Percentiles rank a stretch among this genome's conserved stretches.
Evolutionary conservation across 441 rosid species (phyloP).

Genomic region (Croton laevigatus): DNA sequence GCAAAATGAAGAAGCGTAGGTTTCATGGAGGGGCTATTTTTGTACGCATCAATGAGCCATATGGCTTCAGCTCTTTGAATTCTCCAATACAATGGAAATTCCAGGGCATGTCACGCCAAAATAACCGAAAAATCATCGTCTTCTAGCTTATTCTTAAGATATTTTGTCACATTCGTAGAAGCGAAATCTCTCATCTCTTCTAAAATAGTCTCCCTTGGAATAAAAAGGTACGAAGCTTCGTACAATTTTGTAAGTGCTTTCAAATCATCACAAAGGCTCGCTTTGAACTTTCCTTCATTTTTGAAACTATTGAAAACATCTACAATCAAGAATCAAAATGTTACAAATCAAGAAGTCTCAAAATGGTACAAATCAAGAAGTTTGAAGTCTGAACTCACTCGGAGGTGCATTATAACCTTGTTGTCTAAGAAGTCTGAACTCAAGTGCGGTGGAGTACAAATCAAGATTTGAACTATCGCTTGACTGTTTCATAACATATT

Average conservation of each 20-base stretch:
- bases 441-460: constrained; percentile 18
- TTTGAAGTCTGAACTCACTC: too few species aligned
- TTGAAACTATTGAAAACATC: constrained; percentile 26
- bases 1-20: constrained; percentile 30
- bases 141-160: background rate
- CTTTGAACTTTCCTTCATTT: constrained; percentile 21
- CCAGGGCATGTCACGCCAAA: constrained; percentile 26
- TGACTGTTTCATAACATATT: background rate
- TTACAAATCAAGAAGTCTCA: too few species aligned
- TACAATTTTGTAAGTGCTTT: constrained; percentile 24
- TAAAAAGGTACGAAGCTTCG: constrained; percentile 26
- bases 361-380: too few species aligned
- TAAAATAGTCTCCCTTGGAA: constrained; percentile 24
- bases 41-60: constrained; percentile 30
- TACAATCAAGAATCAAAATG: too few species aligned
- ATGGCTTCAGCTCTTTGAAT: constrained; percentile 28
- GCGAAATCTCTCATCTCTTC: constrained; percentile 33
- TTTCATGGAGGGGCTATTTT: constrained; percentile 2
- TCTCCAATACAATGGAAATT: constrained; percentile 38
- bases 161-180: background rate
- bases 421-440: constrained; percentile 28
- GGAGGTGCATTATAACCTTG: constrained; percentile 19
- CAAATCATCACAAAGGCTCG: constrained; percentile 6
- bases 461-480: background rate
- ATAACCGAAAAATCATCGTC: background rate